phyloP scores from a whole-genome alignment of 305 asterid genomes.

The Fraxinus angustifolia region DNA sequence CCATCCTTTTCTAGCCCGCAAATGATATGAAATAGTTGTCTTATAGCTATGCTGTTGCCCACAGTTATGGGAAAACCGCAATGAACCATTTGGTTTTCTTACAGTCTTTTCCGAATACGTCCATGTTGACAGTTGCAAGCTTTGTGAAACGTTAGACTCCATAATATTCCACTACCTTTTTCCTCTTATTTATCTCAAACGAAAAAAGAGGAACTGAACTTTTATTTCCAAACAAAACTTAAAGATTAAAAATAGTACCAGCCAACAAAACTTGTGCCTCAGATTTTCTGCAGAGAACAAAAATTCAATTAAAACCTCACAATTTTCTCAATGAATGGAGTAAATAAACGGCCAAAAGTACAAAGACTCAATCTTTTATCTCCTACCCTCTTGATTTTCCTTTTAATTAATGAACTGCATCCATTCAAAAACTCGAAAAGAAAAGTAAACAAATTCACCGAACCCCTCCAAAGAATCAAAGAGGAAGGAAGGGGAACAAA shows the following conservation, averaged over 20 bases:
- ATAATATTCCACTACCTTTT: conserved; percentile 28
- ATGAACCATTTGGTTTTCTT: conserved; percentile 34
- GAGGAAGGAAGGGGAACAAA: background rate
- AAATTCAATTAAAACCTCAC: background rate
- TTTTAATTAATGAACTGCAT: background rate
- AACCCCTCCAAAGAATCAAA: conserved; percentile 1
- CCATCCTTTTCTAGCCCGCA: conserved; percentile 27
- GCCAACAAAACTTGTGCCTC: conserved; percentile 2
- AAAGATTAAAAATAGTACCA: background rate
- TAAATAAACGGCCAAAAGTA: background rate
- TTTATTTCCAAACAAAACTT: background rate
- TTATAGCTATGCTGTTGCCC: conserved; percentile 25
- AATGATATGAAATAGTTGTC: conserved; percentile 29
- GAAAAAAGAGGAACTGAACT: background rate
- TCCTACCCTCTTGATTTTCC: background rate
- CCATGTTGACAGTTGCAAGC: conserved; percentile 46
- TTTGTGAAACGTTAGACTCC: conserved; percentile 51
- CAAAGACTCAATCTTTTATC: conserved; percentile 15
- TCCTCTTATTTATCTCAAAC: conserved; percentile 9
- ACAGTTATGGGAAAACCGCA: conserved; percentile 35
- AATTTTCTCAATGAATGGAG: background rate
- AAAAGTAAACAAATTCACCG: background rate
- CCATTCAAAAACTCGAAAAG: background rate
- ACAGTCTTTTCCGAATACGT: conserved; percentile 28
- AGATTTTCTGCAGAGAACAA: conserved; percentile 17